Conservation (phyloP, 2,329 filamentous ascomycete genomes). For the Colletotrichum sp. region DNA sequence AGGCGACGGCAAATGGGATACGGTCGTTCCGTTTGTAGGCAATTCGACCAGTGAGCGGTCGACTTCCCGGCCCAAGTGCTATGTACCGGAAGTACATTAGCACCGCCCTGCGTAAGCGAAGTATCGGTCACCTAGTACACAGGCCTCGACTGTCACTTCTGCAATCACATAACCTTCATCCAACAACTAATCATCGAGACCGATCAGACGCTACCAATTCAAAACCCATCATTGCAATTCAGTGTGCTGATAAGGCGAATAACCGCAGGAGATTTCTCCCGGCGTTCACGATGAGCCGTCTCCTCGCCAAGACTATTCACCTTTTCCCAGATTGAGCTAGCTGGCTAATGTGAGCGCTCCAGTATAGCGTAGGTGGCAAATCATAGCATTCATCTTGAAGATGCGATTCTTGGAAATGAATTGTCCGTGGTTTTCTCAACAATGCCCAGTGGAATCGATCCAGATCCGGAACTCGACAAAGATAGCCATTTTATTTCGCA, state of each 20-base stretch:
- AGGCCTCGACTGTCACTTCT: neutral
- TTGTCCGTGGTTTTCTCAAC: rapidly evolving
- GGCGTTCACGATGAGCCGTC: neutral
- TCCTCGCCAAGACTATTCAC: neutral
- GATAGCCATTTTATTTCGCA: neutral
- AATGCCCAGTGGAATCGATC: neutral
- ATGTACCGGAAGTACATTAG: neutral
- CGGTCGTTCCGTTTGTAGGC: neutral
- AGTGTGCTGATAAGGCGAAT: no score
- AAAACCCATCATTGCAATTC: neutral
- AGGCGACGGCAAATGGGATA: neutral
- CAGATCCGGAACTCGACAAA: neutral
- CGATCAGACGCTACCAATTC: neutral
- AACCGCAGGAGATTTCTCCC: rapidly evolving
- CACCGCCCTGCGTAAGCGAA: neutral
- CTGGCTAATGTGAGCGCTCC: neutral
- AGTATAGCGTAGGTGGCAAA: neutral
- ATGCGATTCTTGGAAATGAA: neutral
- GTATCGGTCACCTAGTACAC: neutral
- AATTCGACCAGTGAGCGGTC: neutral
- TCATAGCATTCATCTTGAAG: neutral
- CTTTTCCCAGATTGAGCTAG: neutral
- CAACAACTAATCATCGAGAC: neutral
- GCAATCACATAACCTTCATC: neutral
- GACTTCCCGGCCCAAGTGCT: neutral